Conservation (phyloP, 2,329 filamentous ascomycete species). For the Aplosporella prunicola region DNA sequence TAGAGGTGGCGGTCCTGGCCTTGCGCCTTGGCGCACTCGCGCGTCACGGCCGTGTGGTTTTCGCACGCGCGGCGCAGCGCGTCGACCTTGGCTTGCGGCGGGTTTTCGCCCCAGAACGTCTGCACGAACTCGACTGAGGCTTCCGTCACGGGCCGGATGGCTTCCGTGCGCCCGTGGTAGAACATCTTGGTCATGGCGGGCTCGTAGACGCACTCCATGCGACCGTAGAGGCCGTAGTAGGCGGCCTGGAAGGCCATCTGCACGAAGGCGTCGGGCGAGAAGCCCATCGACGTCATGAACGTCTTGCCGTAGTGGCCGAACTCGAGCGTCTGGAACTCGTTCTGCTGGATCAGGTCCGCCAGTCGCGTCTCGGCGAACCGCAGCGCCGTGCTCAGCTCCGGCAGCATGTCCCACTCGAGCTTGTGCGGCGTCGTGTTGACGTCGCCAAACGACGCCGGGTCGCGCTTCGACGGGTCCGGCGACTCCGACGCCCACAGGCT, state of each 20-base stretch:
- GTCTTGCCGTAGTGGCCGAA: constrained; percentile 89
- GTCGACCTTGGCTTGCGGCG: constrained; percentile 73
- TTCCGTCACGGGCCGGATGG: constrained; percentile 73
- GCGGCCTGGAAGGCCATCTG: constrained; percentile 99
- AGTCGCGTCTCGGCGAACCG: constrained; percentile 92
- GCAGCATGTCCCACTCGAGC: constrained; percentile 94
- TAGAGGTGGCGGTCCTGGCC: constrained; percentile 92
- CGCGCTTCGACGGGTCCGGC: constrained; percentile 85
- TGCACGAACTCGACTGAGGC: constrained; percentile 84
- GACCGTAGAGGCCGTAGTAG: constrained; percentile 92
- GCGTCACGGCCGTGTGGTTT: constrained; percentile 70
- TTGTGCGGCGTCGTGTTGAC: constrained; percentile 92
- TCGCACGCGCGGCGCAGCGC: constrained; percentile 74
- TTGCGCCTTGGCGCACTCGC: constrained; percentile 77
- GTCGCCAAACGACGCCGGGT: constrained; percentile 83
- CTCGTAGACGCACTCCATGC: constrained; percentile 91
- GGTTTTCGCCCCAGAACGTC: constrained; percentile 89
- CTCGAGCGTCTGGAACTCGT: constrained; percentile 88
- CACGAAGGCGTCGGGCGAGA: constrained; percentile 93
- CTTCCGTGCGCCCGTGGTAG: constrained; percentile 89
- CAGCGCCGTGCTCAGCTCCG: constrained; percentile 80
- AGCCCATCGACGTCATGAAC: constrained; percentile 94
- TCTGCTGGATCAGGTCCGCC: constrained; percentile 90
- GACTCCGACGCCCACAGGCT: constrained; percentile 85
- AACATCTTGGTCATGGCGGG: constrained; percentile 96